Evolutionary conservation across 192 early-diverging fungal species (phyloP).

Genomic region (Oehlia diaphana): DNA sequence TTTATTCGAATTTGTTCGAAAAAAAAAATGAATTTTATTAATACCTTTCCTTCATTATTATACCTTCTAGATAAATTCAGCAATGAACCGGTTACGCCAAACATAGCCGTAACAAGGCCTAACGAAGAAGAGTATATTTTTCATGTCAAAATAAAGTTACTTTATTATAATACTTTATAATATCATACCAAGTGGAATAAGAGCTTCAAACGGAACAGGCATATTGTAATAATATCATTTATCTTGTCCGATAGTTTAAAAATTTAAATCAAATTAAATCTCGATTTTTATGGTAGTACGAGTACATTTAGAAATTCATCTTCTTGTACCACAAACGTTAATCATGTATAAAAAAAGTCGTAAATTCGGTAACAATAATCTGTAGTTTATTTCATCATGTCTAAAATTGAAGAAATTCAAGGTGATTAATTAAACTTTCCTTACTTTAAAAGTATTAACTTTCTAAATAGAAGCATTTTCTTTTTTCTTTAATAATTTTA

Average conservation of each 20-base stretch:
- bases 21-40: not conserved
- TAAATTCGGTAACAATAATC: no score
- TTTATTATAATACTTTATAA: not conserved
- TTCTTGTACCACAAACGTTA: not conserved
- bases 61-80: constrained; percentile 57
- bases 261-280: no score
- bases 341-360: no score
- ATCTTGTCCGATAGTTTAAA: no score
- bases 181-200: constrained; percentile 67
- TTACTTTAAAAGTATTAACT: not conserved
- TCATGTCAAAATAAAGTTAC: not conserved
- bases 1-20: no score
- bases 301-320: no score
- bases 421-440: not conserved
- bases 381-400: not conserved
- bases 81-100: constrained; percentile 59
- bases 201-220: constrained; percentile 79
- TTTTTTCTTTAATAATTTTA: not conserved
- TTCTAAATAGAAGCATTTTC: not conserved
- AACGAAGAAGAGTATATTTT: not conserved
- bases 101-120: constrained; percentile 64
- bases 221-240: constrained; percentile 31
- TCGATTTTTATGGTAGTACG: no score
- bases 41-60: constrained; percentile 66
- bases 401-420: not conserved